These are phyloP conservation scores for Tuber borchii DNA, from an alignment of 495 filamentous ascomycete species.

Conservation along the genomic window DNA sequence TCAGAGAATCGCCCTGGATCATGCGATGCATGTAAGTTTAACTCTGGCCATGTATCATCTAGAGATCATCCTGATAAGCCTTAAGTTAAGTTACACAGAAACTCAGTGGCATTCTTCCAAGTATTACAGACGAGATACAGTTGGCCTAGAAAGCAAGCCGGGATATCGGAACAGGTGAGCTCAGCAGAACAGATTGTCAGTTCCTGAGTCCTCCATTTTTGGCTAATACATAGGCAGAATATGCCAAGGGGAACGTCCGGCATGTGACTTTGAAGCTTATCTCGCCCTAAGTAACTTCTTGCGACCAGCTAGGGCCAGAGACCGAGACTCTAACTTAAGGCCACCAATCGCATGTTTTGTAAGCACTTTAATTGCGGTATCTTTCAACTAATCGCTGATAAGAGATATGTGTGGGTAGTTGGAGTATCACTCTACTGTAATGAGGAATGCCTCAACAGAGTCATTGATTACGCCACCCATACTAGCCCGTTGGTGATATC, in stretches of 20 bases:
- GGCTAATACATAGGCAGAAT: not conserved
- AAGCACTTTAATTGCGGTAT: not conserved
- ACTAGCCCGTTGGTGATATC: conserved; percentile 12
- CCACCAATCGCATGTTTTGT: conserved; percentile 23
- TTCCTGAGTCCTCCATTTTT: not conserved
- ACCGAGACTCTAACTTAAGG: not conserved
- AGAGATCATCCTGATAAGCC: conserved; percentile 23
- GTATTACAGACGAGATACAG: conserved; percentile 27
- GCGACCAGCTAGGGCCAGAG: not conserved
- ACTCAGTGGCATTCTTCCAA: conserved; percentile 30
- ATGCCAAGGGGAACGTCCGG: conserved; percentile 23
- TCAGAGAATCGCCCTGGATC: conserved; percentile 22
- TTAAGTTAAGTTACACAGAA: conserved; percentile 30
- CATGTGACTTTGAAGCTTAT: conserved; percentile 29
- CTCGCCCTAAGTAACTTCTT: not conserved
- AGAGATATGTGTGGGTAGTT: not conserved
- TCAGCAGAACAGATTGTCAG: not conserved
- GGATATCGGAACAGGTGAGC: conserved; percentile 15
- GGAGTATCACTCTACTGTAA: conserved; percentile 30
- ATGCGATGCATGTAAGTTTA: conserved; percentile 23
- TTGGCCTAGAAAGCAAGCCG: conserved; percentile 17
- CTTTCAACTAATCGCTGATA: not conserved
- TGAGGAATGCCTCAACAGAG: conserved; percentile 26
- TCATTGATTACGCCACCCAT: conserved; percentile 23
- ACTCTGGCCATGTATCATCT: conserved; percentile 16